A percentile compares a stretch with the other conserved stretches of the same genome.
Conservation (phyloP, 176 grass and related monocot genomes). For the bread wheat (Triticum aestivum) region IWGSC_CS_RefSeq_v2.1 NC_057803.1:634734354-634734853, state of each 20-base stretch:
- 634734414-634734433: background rate
- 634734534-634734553: background rate
- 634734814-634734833: background rate
- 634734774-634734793: background rate
- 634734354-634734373: background rate
- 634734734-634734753: background rate
- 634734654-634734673: slow-evolving; percentile 9
- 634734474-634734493: background rate
- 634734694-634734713: slow-evolving; percentile 44
- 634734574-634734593: background rate
- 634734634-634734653: background rate
- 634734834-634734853: background rate
- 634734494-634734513: background rate
- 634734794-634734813: background rate
- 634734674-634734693: slow-evolving; percentile 25
- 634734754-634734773: background rate
- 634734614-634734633: background rate
- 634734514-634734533: background rate
- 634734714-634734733: slow-evolving; percentile 29
- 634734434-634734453: background rate
- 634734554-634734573: background rate
- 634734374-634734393: background rate
- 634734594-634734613: background rate
- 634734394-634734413: background rate
- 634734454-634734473: background rate